Base-by-base conservation (phyloP, 345 rosid species). In the Acer campestre region DNA sequence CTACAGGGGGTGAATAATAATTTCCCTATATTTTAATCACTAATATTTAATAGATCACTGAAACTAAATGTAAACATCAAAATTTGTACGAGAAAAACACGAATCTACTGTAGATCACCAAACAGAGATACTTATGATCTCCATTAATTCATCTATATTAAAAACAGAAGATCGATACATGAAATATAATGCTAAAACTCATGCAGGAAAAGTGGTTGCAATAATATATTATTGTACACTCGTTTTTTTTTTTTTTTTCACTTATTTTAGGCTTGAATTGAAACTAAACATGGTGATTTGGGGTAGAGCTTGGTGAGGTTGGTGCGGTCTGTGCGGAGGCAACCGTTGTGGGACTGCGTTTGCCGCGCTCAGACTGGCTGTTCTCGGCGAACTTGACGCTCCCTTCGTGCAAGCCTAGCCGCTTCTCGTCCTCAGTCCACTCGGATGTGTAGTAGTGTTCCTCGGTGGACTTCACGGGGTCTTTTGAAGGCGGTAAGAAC, bases 311-410 rank as follows among this genome's bases (percentile, higher is more conserved):
- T 4, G 86, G 84, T 0, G 94, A 89, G 0, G 91, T 86, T 12
- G 89, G 79, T 0, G 86, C 86, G 0, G 91, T 86, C 10, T 88
- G 79, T 0, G 86, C 86, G 0, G 91, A 82, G 13, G 79, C 85
- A 6, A 84, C 49, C 81, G 27, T 3, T 7, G 25, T 20, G 22
- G 63, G 10, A 59, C 0, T 0, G 12, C 83, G 84, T 76, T 76
- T 79, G 72, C 97, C 89, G 2, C 98, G 89, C 84, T 91, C 94
- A 0, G 94, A 90, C 31, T 89, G 77, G 77, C 92, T 88, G 76
- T 94, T 92, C 81, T 86, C 90, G 0, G 97, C 96, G 51, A 94
- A 94, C 70, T 87, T 92, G 66, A 94, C 78, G 79, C 95, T 92
- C 44, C 87, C 82, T 42, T 84, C 88, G 55, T 92, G 92, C 80